Evolutionary conservation across 495 filamentous ascomycete genomes (phyloP), one percentile per base, ranked within the genome.

Genomic region (Hypomontagnella monticulosa): DNA sequence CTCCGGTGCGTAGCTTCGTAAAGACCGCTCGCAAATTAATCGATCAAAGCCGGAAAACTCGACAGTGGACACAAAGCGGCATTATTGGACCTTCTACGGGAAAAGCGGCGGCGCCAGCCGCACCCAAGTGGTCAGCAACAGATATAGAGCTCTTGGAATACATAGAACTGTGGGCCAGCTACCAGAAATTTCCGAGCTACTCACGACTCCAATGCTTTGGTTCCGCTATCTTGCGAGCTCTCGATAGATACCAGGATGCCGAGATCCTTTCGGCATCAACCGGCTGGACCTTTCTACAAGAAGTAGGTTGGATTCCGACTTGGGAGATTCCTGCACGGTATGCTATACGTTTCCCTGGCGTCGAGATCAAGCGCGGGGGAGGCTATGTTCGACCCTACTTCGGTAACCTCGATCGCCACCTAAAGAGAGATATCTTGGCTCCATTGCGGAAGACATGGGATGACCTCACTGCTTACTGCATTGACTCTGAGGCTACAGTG

Each of bases 261-360:
- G 76, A 78, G 10, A 47, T 44, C n/a, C 73, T 92, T n/a, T 80
- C 84, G 50, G 61, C 74, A 11, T 70, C 77, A 4, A 86, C 84
- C 3, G 90, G 83, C 5, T 88, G 84, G 71, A 80, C 89, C 7
- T 91, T 97, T 57, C 74, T 97, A 32, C 90, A 96, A 66, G 95
- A 99, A 75, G 80, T 97, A 19, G 95, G 94, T 4, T 88, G 89
- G 23, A 82, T 96, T 52, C 71, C 85, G 2, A 91, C 92, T 0
- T 97, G 92, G 89, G 91, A 96, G 64, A 89, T 94, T 67, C 76
- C 83, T 14, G 75, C 83, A n/a, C 75, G 88, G 0, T 87, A 90
- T 63, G 80, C 84, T 38, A 78, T 88, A 42, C 80, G 80, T 33
- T 76, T 96, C 14, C 80, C 86, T 11, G 84, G 63, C 5, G 66